These are phyloP conservation scores for Danielia oregonensis DNA, from an alignment of 805 yeast genomes.

Conservation along the genomic window DNA sequence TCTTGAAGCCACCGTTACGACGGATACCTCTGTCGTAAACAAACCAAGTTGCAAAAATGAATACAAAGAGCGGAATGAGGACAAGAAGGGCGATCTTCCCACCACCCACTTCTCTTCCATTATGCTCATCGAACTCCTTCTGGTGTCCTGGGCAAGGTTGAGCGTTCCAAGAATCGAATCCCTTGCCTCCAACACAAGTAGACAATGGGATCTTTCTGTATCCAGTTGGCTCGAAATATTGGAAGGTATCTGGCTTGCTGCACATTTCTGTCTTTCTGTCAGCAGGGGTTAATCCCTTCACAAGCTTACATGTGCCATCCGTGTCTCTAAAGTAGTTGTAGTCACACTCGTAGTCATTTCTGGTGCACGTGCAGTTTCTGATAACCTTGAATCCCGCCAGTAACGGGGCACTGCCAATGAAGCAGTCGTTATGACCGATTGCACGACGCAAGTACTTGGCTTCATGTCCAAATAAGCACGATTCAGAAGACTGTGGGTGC, in stretches of 20 bases:
- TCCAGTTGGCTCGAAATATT: constrained; percentile 87
- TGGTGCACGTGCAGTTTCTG: constrained; percentile 76
- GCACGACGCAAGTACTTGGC: constrained; percentile 40
- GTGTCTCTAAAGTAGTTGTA: constrained; percentile 65
- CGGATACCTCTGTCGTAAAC: constrained; percentile 79
- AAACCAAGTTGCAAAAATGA: constrained; percentile 55
- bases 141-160: constrained; percentile 88
- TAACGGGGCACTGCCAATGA: constrained; percentile 61
- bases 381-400: constrained; percentile 51
- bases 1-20: constrained; percentile 68
- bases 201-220: constrained; percentile 82
- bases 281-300: constrained; percentile 66
- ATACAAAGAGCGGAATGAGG: constrained; percentile 53
- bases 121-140: constrained; percentile 52
- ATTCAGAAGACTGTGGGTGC: constrained; percentile 32
- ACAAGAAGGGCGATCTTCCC: constrained; percentile 46
- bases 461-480: constrained; percentile 43
- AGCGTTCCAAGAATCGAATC: constrained; percentile 58
- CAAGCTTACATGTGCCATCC: constrained; percentile 84
- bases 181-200: constrained; percentile 79
- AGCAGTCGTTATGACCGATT: constrained; percentile 55
- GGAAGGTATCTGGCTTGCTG: constrained; percentile 50
- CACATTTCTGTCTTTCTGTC: constrained; percentile 61
- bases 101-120: constrained; percentile 54
- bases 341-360: constrained; percentile 92